A percentile compares a stretch with the other conserved stretches of the same genome.
phyloP scores from a whole-genome alignment of 768 basidiomycete genomes.

The Mycena alexandri region DNA sequence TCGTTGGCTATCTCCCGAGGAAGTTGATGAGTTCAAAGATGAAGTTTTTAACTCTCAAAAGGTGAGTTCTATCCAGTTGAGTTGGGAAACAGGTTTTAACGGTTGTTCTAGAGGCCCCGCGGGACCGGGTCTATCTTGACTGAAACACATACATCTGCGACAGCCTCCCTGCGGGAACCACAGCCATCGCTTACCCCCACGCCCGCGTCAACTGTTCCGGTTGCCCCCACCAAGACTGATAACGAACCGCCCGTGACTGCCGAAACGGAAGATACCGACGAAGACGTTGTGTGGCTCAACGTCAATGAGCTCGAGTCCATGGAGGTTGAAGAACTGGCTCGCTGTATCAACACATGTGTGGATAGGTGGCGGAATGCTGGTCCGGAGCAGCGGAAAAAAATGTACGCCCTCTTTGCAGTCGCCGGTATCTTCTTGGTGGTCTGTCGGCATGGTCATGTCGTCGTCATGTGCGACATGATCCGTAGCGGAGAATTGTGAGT shows the following conservation, averaged over 20 bases:
- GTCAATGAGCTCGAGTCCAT: slow-evolving; percentile 8
- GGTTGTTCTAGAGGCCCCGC: not conserved
- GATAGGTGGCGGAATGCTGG: too few species aligned
- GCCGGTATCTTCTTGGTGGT: slow-evolving; percentile 47
- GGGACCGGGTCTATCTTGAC: too few species aligned
- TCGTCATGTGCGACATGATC: slow-evolving; percentile 45
- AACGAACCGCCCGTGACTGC: not conserved
- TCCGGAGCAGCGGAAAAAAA: slow-evolving; percentile 37
- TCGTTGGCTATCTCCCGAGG: not conserved
- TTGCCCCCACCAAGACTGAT: not conserved
- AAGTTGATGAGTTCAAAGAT: slow-evolving; percentile 28
- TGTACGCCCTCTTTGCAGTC: slow-evolving; percentile 42
- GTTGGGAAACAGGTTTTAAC: not conserved
- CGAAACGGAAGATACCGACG: not conserved
- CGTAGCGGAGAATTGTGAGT: slow-evolving; percentile 44
- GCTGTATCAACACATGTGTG: too few species aligned
- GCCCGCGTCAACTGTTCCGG: too few species aligned
- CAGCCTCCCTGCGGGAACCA: too few species aligned
- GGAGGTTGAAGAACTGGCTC: not conserved
- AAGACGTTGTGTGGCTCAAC: slow-evolving; percentile 7
- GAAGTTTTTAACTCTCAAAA: slow-evolving; percentile 17
- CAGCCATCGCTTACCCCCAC: too few species aligned
- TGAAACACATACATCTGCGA: too few species aligned
- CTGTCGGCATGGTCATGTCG: slow-evolving; percentile 45
- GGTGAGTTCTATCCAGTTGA: not conserved